These are phyloP conservation scores for Aureobasidium sp. DNA, from an alignment of 2,329 filamentous ascomycete genomes.

Conservation along the genomic window DNA sequence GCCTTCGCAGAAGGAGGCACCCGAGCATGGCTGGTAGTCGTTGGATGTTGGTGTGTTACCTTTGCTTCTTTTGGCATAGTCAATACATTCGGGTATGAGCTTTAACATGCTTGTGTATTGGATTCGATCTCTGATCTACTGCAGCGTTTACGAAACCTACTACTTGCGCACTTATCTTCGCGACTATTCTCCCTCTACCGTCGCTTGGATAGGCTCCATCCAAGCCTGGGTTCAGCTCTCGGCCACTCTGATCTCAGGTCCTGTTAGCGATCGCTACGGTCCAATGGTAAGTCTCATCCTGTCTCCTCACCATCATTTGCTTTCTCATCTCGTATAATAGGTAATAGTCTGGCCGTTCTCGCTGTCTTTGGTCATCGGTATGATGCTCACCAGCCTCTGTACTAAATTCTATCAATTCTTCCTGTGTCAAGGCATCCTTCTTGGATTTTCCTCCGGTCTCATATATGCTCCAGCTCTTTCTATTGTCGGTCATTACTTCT, in stretches of 20 bases:
- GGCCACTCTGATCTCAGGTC: slow-evolving; percentile 41
- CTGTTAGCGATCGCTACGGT: slow-evolving; percentile 41
- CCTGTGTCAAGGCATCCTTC: slow-evolving; percentile 41
- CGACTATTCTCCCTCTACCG: slow-evolving; percentile 21
- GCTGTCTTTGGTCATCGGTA: slow-evolving; percentile 38
- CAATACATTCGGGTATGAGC: slow-evolving; percentile 12
- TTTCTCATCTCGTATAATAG: slow-evolving; percentile 14
- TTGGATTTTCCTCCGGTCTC: slow-evolving; percentile 49
- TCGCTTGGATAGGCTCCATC: slow-evolving; percentile 44
- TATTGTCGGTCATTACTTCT: slow-evolving; percentile 58
- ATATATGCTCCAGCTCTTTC: slow-evolving; percentile 57
- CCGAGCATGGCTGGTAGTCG: slow-evolving; percentile 16
- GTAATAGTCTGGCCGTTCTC: slow-evolving; percentile 33
- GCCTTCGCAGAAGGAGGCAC: slow-evolving; percentile 15
- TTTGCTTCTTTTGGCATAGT: slow-evolving; percentile 16
- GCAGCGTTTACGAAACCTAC: slow-evolving; percentile 18
- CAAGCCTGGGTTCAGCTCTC: slow-evolving; percentile 43
- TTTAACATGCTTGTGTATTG: neutral
- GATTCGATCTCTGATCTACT: neutral
- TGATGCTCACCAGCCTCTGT: slow-evolving; percentile 44
- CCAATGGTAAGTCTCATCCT: slow-evolving; percentile 21
- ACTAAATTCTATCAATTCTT: slow-evolving; percentile 43
- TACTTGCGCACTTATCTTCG: slow-evolving; percentile 5
- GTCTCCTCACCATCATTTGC: neutral
- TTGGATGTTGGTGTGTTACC: slow-evolving; percentile 14